phyloP scores from a whole-genome alignment of 2,329 filamentous ascomycete species.

The Claviceps arundinis region DNA sequence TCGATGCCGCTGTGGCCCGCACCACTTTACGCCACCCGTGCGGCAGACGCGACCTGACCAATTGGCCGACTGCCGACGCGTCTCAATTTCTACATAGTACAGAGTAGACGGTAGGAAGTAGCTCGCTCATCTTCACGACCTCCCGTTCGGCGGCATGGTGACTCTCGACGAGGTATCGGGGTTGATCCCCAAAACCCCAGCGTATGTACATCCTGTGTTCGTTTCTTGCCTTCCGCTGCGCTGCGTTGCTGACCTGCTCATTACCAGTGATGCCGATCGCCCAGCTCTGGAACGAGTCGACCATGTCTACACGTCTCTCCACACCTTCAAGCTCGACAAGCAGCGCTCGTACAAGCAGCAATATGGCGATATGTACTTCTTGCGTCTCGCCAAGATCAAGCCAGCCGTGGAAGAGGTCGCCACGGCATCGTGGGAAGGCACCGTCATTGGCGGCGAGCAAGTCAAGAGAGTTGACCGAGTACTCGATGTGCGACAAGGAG shows the following conservation, averaged over 20 bases:
- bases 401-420: conserved; percentile 67
- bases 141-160: conserved; percentile 17
- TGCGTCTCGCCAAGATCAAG: conserved; percentile 78
- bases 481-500: conserved; percentile 86
- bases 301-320: conserved; percentile 57
- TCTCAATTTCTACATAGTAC: background rate
- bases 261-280: conserved; percentile 20
- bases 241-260: background rate
- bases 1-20: background rate
- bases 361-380: conserved; percentile 95
- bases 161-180: conserved; percentile 19
- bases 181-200: conserved; percentile 20
- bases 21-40: background rate
- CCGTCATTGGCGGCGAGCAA: conserved; percentile 63
- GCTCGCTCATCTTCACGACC: background rate
- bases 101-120: too few relatives aligned
- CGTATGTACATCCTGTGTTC: conserved; percentile 12
- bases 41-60: background rate
- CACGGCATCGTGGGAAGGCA: conserved; percentile 60
- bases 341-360: conserved; percentile 78
- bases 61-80: background rate
- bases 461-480: conserved; percentile 74
- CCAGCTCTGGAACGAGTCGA: conserved; percentile 36
- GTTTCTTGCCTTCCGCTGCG: background rate
- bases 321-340: conserved; percentile 60